Evolutionary conservation across 257 asterid genomes (phyloP), one percentile per base, ranked within the genome.

Genomic region (Lithospermum erythrorhizon): DNA sequence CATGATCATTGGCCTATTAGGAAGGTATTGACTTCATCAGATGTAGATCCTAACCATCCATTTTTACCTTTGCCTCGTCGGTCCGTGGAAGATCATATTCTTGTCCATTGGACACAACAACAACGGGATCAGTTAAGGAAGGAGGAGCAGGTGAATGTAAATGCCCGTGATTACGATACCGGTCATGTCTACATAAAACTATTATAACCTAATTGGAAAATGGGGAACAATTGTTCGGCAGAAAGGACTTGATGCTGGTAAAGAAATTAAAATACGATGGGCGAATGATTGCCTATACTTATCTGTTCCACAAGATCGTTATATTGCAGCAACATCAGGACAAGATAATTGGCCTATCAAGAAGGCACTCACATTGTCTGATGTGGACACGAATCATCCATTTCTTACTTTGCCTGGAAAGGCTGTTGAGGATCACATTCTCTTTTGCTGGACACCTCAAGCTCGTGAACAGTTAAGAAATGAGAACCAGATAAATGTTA

Each of bases 371-470:
- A 87, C 95, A 13, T 77, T 76, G 71, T 87, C 95, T 1, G 95
- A 87, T 65, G 94, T 84, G 70, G 95, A 87, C 62, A 87, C 86
- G 24, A 87, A 82, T 73, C 95, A 87, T 73, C 95, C 95, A 29
- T 87, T 87, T 67, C 94, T 87, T 61, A 87, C 95, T 47, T 78
- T 87, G 65, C 90, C 95, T 1, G 95, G 95, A 7, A 87, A 87
- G 67, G 84, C 95, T 20, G 94, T 87, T 48, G 94, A 87, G 61
- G 94, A 87, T 69, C 86, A 87, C 66, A 75, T 87, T 66, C 83
- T 87, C 52, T 82, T 76, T 62, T 80, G 73, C 71, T 87, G 94
- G 94, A 61, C 83, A 19, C 76, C 75, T 41, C 87, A 76, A 75
- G 83, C 86, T 49, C 73, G 86, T 51, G 95, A 84, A 67, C 87